A percentile compares a stretch with the other conserved stretches of the same genome.
These are phyloP conservation scores for Lepraria neglecta DNA, from an alignment of 495 filamentous ascomycete genomes.

Conservation along the genomic window DNA sequence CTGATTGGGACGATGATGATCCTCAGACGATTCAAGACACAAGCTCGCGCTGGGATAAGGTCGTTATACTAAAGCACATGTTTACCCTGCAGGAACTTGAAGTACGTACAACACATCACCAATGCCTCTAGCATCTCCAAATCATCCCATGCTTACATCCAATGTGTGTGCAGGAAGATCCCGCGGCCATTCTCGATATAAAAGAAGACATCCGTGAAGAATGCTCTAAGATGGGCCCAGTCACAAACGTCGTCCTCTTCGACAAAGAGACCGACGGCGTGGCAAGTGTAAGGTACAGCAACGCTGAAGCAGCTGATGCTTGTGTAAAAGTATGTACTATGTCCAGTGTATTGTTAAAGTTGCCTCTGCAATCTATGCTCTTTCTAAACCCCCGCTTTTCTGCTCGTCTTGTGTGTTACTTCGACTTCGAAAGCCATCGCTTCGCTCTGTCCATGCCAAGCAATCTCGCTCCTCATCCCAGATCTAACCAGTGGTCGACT, in stretches of 20 bases:
- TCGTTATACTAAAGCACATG: slow-evolving; percentile 89
- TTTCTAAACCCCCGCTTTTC: neutral
- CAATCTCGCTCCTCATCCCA: neutral
- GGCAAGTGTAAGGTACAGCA: slow-evolving; percentile 71
- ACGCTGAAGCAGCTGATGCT: slow-evolving; percentile 60
- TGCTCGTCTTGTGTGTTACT: too few relatives aligned
- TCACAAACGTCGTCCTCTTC: slow-evolving; percentile 86
- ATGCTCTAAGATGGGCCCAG: slow-evolving; percentile 75
- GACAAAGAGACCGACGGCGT: slow-evolving; percentile 88
- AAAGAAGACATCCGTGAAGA: slow-evolving; percentile 91
- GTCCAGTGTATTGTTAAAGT: neutral
- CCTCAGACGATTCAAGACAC: slow-evolving; percentile 51
- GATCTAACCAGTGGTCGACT: neutral
- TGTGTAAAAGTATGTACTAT: slow-evolving; percentile 56
- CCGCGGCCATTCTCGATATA: slow-evolving; percentile 77
- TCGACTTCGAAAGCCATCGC: neutral
- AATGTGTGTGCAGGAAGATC: slow-evolving; percentile 56
- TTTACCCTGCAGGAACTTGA: slow-evolving; percentile 82
- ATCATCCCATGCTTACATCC: neutral
- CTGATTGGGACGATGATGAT: slow-evolving; percentile 91
- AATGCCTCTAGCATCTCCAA: neutral
- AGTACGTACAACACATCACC: slow-evolving; percentile 33
- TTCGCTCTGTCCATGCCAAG: neutral
- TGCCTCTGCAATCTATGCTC: neutral
- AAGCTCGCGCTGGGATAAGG: slow-evolving; percentile 61